Conservation (phyloP, 768 basidiomycete genomes). For the Boletus rubropictus region DNA sequence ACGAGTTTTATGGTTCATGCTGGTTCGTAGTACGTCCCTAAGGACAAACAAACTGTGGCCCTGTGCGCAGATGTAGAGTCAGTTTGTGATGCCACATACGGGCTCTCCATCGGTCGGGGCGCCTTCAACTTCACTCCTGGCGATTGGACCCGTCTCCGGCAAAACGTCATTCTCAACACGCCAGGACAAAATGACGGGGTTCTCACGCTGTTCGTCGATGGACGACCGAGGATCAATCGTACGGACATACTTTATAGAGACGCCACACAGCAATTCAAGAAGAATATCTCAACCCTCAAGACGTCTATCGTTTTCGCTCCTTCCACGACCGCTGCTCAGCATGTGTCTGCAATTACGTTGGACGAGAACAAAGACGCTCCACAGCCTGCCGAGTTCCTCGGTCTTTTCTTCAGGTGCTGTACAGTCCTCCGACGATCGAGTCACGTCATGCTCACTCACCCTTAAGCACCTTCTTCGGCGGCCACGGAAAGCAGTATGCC, state of each 20-base stretch:
- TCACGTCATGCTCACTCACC: neutral
- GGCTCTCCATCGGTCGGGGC: constrained; percentile 70
- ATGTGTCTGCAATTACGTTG: neutral
- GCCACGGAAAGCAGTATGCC: constrained; percentile 59
- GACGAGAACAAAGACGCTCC: neutral
- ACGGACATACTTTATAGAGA: constrained; percentile 61
- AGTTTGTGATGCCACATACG: constrained; percentile 60
- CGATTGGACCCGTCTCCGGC: constrained; percentile 65
- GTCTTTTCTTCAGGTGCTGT: constrained; percentile 73
- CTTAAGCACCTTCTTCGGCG: constrained; percentile 66
- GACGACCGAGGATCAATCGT: constrained; percentile 44
- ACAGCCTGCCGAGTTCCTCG: constrained; percentile 29
- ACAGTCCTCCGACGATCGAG: neutral
- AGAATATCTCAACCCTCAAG: neutral
- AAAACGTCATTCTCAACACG: constrained; percentile 68
- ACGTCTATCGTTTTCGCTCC: constrained; percentile 4
- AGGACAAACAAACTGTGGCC: constrained; percentile 54
- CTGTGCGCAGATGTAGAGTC: constrained; percentile 58
- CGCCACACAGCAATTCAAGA: constrained; percentile 12
- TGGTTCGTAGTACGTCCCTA: constrained; percentile 60
- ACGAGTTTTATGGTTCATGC: neutral
- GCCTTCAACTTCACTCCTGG: constrained; percentile 58
- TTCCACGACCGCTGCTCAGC: neutral
- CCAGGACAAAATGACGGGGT: constrained; percentile 64
- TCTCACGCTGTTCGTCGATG: constrained; percentile 63